Percentiles rank a stretch among this genome's conserved stretches.
phyloP scores from a whole-genome alignment of 371 early-diverging fungal species.

The Apophysomyces ossiformis region DNA sequence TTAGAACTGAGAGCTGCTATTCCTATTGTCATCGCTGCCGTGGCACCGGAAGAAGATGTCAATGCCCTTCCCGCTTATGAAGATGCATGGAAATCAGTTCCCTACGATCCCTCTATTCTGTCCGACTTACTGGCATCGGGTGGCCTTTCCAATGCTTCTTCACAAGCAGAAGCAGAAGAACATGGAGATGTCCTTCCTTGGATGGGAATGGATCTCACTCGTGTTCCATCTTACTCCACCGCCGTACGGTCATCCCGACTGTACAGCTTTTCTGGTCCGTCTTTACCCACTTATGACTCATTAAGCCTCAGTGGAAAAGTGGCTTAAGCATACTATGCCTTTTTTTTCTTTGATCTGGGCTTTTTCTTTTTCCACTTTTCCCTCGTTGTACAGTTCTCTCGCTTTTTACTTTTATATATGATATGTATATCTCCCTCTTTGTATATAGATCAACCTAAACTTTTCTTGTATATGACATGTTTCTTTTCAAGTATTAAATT shows the following conservation, averaged over 20 bases:
- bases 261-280: slow-evolving; percentile 32
- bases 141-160: slow-evolving; percentile 13
- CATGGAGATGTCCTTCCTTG: slow-evolving; percentile 37
- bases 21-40: slow-evolving; percentile 36
- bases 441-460: slow-evolving; percentile 1
- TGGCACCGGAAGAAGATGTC: slow-evolving; percentile 25
- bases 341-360: background rate
- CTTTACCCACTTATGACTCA: slow-evolving; percentile 34
- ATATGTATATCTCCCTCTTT: background rate
- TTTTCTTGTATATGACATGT: background rate
- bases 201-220: slow-evolving; percentile 44
- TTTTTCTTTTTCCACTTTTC: background rate
- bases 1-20: slow-evolving; percentile 40
- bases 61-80: slow-evolving; percentile 25
- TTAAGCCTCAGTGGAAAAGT: slow-evolving; percentile 12
- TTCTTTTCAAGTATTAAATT: background rate
- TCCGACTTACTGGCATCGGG: slow-evolving; percentile 37
- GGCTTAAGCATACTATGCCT: background rate
- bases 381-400: too few species aligned
- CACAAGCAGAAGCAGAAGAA: background rate
- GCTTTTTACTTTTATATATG: too few species aligned
- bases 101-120: slow-evolving; percentile 23
- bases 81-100: slow-evolving; percentile 16
- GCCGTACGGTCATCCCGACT: slow-evolving; percentile 28
- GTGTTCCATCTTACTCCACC: slow-evolving; percentile 37